A percentile compares a stretch with the other conserved stretches of the same genome.
phyloP scores from a whole-genome alignment of 1,139 yeast genomes.

The Tardiomyces digboiensis region DNA sequence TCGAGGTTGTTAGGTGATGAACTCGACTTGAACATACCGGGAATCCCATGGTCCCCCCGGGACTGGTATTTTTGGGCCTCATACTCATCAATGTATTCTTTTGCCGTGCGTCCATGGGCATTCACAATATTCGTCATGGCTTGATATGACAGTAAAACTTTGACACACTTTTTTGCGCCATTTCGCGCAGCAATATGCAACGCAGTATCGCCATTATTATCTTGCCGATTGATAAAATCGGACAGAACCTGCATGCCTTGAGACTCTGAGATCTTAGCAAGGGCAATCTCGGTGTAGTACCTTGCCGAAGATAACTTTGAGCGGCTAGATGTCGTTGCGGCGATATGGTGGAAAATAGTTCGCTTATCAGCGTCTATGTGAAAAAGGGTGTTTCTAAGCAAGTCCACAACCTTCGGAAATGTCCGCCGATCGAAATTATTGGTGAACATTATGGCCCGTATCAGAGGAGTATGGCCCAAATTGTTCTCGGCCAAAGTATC shows the following conservation, averaged over 20 bases:
- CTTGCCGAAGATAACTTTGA: constrained; percentile 66
- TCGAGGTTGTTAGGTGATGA: not conserved
- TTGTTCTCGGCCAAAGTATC: constrained; percentile 65
- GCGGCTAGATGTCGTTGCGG: constrained; percentile 45
- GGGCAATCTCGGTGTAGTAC: constrained; percentile 69
- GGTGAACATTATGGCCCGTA: constrained; percentile 76
- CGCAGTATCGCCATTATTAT: constrained; percentile 71
- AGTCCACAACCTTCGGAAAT: constrained; percentile 60
- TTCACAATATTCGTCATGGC: constrained; percentile 67
- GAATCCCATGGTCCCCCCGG: not conserved
- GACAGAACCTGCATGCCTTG: constrained; percentile 41
- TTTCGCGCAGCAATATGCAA: constrained; percentile 73
- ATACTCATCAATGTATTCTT: constrained; percentile 51
- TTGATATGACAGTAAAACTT: constrained; percentile 60
- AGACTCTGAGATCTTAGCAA: constrained; percentile 60
- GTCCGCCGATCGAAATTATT: constrained; percentile 77
- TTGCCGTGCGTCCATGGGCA: constrained; percentile 62
- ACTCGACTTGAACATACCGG: not conserved
- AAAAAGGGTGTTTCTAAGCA: constrained; percentile 55
- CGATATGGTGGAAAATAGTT: constrained; percentile 80
- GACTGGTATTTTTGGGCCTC: constrained; percentile 19
- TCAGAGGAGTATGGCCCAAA: constrained; percentile 76
- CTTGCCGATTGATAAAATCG: constrained; percentile 64
- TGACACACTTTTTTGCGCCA: constrained; percentile 66
- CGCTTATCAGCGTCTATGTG: constrained; percentile 56